phyloP scores from a whole-genome alignment of 805 yeast genomes.

The Wickerhamomyces tratensis region DNA sequence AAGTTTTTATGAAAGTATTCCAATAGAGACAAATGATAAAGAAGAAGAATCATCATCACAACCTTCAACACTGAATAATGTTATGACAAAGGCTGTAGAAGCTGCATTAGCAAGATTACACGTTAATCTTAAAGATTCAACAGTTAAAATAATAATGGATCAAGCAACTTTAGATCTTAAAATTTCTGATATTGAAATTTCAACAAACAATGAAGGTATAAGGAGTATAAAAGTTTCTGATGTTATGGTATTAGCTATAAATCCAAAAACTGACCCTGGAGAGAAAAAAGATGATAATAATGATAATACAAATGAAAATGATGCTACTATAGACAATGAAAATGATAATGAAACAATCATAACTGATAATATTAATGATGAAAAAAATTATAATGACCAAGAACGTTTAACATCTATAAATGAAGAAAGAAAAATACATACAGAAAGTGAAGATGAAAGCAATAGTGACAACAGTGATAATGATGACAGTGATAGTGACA shows the following conservation, averaged over 20 bases:
- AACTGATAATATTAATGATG: neutral
- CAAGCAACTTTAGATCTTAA: conserved; percentile 24
- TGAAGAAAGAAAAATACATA: too few species aligned
- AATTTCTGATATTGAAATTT: conserved; percentile 23
- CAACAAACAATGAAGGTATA: conserved; percentile 33
- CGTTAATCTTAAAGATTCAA: conserved; percentile 36
- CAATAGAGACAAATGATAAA: conserved; percentile 5
- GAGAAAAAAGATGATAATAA: conserved; percentile 15
- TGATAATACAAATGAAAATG: conserved; percentile 21
- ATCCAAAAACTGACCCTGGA: conserved; percentile 26
- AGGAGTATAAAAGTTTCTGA: conserved; percentile 32
- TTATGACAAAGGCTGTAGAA: conserved; percentile 58
- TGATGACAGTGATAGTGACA: conserved; percentile 9
- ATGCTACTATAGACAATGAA: conserved; percentile 24
- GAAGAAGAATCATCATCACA: conserved; percentile 7
- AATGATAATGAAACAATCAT: conserved; percentile 2
- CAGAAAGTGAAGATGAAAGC: conserved; percentile 11
- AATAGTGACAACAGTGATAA: conserved; percentile 20
- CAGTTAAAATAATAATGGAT: conserved; percentile 40
- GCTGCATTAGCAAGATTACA: conserved; percentile 54
- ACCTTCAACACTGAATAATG: conserved; percentile 36
- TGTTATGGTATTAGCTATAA: conserved; percentile 27
- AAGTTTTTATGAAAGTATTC: conserved; percentile 11
- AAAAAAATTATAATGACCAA: too few species aligned
- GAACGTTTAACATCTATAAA: neutral